Conservation (phyloP, 805 yeast genomes). For the Lachancea sp. region DNA sequence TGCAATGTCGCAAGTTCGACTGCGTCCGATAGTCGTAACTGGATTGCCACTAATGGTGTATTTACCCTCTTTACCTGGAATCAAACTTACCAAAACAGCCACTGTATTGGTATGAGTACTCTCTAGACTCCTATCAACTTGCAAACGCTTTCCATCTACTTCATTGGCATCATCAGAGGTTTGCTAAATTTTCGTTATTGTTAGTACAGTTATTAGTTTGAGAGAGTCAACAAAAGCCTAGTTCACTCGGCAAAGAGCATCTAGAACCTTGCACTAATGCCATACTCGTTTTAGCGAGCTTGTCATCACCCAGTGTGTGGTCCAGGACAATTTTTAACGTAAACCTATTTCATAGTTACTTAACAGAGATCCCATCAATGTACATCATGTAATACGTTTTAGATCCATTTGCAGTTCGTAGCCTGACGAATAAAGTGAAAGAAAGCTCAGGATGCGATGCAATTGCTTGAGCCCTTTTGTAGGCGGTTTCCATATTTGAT, state of each 20-base stretch:
- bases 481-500: conserved; percentile 31
- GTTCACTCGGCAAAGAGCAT: neutral
- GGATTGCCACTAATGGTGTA: conserved; percentile 31
- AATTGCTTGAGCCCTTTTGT: conserved; percentile 29
- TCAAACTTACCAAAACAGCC: conserved; percentile 26
- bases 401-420: conserved; percentile 1
- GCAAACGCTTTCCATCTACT: conserved; percentile 18
- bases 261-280: neutral
- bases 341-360: too few relatives aligned
- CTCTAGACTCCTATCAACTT: neutral
- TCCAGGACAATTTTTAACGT: too few relatives aligned
- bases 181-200: conserved; percentile 7
- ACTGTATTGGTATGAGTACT: conserved; percentile 8
- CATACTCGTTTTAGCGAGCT: conserved; percentile 9
- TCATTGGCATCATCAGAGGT: conserved; percentile 8
- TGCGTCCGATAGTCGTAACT: conserved; percentile 43
- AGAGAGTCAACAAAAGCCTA: neutral
- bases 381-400: conserved; percentile 2
- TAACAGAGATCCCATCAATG: neutral
- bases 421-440: conserved; percentile 24
- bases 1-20: conserved; percentile 52
- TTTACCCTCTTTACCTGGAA: conserved; percentile 32
- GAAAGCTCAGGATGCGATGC: conserved; percentile 27
- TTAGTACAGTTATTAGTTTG: neutral
- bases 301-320: conserved; percentile 5